These are phyloP conservation scores for Neurospora africana DNA, from an alignment of 495 filamentous ascomycete genomes.

Conservation along the genomic window DNA sequence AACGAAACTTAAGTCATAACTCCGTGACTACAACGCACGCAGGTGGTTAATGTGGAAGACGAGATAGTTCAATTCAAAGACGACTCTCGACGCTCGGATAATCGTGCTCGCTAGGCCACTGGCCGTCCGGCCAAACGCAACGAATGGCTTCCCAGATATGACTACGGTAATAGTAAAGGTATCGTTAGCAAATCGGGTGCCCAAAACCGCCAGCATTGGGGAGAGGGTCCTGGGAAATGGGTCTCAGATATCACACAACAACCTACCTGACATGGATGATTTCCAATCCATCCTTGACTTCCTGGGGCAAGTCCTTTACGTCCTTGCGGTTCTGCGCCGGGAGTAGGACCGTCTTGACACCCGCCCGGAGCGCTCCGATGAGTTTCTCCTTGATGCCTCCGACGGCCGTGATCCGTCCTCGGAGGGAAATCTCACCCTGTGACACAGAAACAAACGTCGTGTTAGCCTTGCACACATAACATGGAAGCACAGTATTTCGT, in stretches of 20 bases:
- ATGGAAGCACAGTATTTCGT: neutral
- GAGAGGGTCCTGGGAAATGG: neutral
- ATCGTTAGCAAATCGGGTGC: neutral
- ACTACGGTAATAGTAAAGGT: slow-evolving; percentile 26
- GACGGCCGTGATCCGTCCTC: slow-evolving; percentile 77
- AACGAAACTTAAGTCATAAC: neutral
- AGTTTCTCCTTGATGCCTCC: slow-evolving; percentile 99
- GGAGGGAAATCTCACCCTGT: slow-evolving; percentile 75
- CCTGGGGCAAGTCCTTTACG: slow-evolving; percentile 79
- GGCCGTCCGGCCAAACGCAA: slow-evolving; percentile 71
- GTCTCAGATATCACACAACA: neutral
- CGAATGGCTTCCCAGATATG: slow-evolving; percentile 86
- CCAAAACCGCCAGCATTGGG: slow-evolving; percentile 1
- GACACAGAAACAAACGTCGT: slow-evolving; percentile 3
- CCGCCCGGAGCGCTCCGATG: slow-evolving; percentile 85
- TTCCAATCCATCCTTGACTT: slow-evolving; percentile 78
- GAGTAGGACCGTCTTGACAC: slow-evolving; percentile 87
- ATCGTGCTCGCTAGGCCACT: slow-evolving; percentile 64
- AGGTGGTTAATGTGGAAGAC: neutral
- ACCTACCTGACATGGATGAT: slow-evolving; percentile 81
- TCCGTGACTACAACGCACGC: neutral
- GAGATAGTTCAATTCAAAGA: slow-evolving; percentile 10
- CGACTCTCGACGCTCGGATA: slow-evolving; percentile 24
- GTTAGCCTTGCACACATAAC: slow-evolving; percentile 14
- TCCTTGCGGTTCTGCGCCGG: slow-evolving; percentile 88